A percentile compares a stretch with the other conserved stretches of the same genome.
These are phyloP conservation scores for Cyclostephanos tholiformis DNA, from an alignment of 108 stramenopile species.

Conservation along the genomic window DNA sequence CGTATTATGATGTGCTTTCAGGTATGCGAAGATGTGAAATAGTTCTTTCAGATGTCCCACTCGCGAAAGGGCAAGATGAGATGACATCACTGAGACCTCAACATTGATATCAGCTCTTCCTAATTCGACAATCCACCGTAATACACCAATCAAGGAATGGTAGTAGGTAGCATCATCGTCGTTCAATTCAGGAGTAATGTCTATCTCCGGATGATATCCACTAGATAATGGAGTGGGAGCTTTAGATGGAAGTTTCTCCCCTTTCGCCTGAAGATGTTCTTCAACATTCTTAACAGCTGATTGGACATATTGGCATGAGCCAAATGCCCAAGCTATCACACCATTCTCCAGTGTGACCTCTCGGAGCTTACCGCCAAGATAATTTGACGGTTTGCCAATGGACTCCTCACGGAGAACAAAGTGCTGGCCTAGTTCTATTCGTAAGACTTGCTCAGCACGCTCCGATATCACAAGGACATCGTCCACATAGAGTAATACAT, in stretches of 20 bases:
- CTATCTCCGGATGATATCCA: conserved; percentile 1
- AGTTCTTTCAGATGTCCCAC: too few species aligned
- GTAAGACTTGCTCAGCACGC: conserved; percentile 1
- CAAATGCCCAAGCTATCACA: conserved; percentile 46
- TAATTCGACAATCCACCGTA: conserved; percentile 2
- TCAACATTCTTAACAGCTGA: conserved; percentile 39
- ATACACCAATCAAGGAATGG: conserved; percentile 3
- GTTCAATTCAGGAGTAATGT: conserved; percentile 1
- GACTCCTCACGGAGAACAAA: conserved; percentile 2
- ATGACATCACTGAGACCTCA: conserved; percentile 8
- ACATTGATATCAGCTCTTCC: background rate
- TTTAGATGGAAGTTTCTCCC: background rate
- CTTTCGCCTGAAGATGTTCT: conserved; percentile 3
- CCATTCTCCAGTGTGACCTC: conserved; percentile 8
- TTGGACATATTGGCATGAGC: conserved; percentile 50
- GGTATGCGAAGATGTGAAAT: conserved; percentile 7
- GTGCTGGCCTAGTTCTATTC: background rate
- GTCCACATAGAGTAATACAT: too few species aligned
- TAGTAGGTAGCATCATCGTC: conserved; percentile 2
- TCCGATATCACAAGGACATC: too few species aligned
- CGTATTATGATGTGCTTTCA: conserved; percentile 6
- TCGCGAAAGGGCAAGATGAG: conserved; percentile 1
- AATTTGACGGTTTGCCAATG: conserved; percentile 1
- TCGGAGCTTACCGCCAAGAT: conserved; percentile 5
- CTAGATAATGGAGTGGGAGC: background rate